These are phyloP conservation scores for Orbilia ellipsospora DNA, from an alignment of 2,329 filamentous ascomycete genomes.

Conservation along the genomic window DNA sequence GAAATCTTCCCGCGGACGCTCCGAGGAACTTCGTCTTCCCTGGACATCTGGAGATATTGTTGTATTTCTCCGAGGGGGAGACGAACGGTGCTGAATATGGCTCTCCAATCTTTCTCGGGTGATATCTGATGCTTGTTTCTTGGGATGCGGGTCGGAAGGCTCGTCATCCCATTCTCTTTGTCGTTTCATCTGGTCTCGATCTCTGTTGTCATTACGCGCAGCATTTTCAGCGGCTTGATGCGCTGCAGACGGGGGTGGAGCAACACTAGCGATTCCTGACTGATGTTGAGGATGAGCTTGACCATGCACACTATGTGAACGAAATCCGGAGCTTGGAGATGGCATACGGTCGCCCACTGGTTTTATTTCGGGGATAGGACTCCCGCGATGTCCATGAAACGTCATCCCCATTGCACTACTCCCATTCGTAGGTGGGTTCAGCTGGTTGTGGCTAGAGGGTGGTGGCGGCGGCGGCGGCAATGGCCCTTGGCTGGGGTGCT, in stretches of 20 bases:
- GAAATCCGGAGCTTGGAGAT: constrained; percentile 84
- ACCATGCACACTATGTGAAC: constrained; percentile 69
- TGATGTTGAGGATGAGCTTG: constrained; percentile 77
- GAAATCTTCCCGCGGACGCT: constrained; percentile 63
- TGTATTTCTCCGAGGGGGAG: constrained; percentile 82
- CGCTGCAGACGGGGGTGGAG: constrained; percentile 74
- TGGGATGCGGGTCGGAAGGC: constrained; percentile 66
- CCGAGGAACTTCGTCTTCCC: constrained; percentile 60
- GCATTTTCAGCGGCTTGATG: constrained; percentile 75
- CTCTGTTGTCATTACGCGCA: constrained; percentile 67
- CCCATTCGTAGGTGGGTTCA: constrained; percentile 69
- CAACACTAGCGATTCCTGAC: constrained; percentile 75
- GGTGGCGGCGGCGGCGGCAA: constrained; percentile 60
- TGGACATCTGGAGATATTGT: constrained; percentile 80
- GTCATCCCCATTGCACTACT: constrained; percentile 71
- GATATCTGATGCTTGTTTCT: constrained; percentile 91
- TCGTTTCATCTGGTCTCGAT: constrained; percentile 75
- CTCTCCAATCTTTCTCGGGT: constrained; percentile 87
- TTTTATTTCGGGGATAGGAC: constrained; percentile 84
- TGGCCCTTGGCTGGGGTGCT: constrained; percentile 63
- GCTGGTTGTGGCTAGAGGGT: constrained; percentile 52
- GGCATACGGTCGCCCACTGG: constrained; percentile 84
- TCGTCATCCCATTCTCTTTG: constrained; percentile 94
- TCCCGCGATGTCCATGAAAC: constrained; percentile 62
- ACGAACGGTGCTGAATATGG: constrained; percentile 79